A percentile compares a stretch with the other conserved stretches of the same genome.
These are phyloP conservation scores for Williopsis jadinii DNA, from an alignment of 1,139 yeast species.

Conservation along the genomic window DNA sequence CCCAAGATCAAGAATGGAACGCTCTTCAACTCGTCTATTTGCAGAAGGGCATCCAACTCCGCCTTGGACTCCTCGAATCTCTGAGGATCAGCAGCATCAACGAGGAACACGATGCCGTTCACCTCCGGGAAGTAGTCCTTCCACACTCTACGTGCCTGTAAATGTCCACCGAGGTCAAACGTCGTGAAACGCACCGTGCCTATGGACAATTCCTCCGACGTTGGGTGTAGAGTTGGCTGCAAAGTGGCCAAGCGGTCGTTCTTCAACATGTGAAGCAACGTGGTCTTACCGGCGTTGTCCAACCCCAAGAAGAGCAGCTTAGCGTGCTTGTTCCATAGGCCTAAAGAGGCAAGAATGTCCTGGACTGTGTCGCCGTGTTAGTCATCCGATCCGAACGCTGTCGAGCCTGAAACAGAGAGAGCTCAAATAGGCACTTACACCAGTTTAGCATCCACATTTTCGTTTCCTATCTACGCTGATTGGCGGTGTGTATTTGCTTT, in stretches of 20 bases:
- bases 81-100: constrained; percentile 95
- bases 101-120: constrained; percentile 92
- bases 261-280: constrained; percentile 91
- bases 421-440: constrained; percentile 34
- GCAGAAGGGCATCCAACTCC: constrained; percentile 87
- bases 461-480: neutral
- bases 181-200: constrained; percentile 97
- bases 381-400: neutral
- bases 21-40: constrained; percentile 78
- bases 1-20: constrained; percentile 95
- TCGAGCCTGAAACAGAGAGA: neutral
- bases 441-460: constrained; percentile 50
- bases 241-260: constrained; percentile 96
- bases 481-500: too few species aligned
- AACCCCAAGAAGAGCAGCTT: constrained; percentile 90
- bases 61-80: constrained; percentile 93
- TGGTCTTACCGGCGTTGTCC: constrained; percentile 98
- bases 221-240: constrained; percentile 97
- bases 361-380: constrained; percentile 43
- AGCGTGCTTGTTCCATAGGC: constrained; percentile 97
- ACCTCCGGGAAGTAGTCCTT: constrained; percentile 99
- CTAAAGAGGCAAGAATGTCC: constrained; percentile 88
- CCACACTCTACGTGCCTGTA: constrained; percentile 98
- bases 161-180: constrained; percentile 97
- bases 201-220: constrained; percentile 95